Conservation (phyloP, 805 yeast genomes). For the Candida coquimbonensis region DNA sequence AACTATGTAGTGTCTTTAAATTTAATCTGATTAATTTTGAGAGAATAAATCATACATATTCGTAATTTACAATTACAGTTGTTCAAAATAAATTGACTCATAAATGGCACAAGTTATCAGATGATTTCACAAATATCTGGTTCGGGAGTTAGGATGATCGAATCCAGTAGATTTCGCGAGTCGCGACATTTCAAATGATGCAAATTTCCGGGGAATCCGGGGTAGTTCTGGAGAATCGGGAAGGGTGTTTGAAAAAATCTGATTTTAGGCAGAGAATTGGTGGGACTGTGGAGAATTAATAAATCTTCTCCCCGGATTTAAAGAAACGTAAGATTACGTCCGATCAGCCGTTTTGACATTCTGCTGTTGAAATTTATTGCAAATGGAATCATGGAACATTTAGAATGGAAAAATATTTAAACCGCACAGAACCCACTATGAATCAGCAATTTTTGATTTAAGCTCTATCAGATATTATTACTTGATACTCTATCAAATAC, state of each 20-base stretch:
- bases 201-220: constrained; percentile 6
- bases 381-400: no score
- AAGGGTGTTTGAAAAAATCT: neutral
- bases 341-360: constrained; percentile 6
- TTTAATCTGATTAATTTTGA: no score
- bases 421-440: neutral
- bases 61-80: no score
- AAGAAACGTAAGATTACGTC: neutral
- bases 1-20: no score
- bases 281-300: no score
- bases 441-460: neutral
- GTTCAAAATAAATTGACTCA: neutral
- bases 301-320: no score
- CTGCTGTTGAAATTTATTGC: no score
- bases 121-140: neutral
- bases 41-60: no score
- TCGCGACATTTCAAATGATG: neutral
- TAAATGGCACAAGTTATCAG: no score
- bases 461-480: no score
- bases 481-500: neutral
- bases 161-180: neutral
- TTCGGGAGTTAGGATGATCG: neutral
- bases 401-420: constrained; percentile 1
- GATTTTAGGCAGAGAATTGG: no score
- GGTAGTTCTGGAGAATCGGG: neutral